Percentiles rank a stretch among this genome's conserved stretches.
phyloP scores from a whole-genome alignment of 768 basidiomycete species.

The Cyathus striatus region DNA sequence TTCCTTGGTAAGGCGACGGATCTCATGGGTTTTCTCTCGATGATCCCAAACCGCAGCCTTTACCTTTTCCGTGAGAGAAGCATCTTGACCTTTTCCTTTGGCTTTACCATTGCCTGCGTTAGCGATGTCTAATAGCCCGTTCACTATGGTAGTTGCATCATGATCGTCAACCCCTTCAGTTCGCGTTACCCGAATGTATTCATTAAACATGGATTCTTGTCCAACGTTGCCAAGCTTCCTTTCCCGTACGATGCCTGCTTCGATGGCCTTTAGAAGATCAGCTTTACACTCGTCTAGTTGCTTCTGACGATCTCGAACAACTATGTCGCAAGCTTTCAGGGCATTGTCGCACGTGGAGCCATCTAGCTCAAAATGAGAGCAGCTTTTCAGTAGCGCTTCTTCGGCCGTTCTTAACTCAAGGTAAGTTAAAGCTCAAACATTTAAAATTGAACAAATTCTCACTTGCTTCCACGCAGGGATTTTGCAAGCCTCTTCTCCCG shows the following conservation, averaged over 20 bases:
- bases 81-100: conserved; percentile 51
- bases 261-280: conserved; percentile 65
- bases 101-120: conserved; percentile 41
- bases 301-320: conserved; percentile 73
- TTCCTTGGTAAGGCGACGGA: conserved; percentile 82
- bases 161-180: conserved; percentile 74
- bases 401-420: conserved; percentile 62
- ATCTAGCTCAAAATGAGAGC: conserved; percentile 91
- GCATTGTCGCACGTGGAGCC: conserved; percentile 60
- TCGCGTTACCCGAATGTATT: conserved; percentile 66
- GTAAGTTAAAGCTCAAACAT: conserved; percentile 4
- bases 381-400: conserved; percentile 91
- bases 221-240: conserved; percentile 56
- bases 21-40: conserved; percentile 82
- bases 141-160: conserved; percentile 63
- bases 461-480: conserved; percentile 87
- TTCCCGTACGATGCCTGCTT: conserved; percentile 63
- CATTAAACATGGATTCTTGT: conserved; percentile 75
- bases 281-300: conserved; percentile 77
- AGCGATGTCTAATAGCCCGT: conserved; percentile 56
- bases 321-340: conserved; percentile 89
- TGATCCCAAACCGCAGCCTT: conserved; percentile 74
- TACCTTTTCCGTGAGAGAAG: conserved; percentile 45
- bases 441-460: conserved; percentile 23
- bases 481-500: conserved; percentile 84